Evolutionary conservation across 495 filamentous ascomycete species (phyloP), one percentile per base, ranked within the genome.

Genomic region (Penicillium antarcticum): DNA sequence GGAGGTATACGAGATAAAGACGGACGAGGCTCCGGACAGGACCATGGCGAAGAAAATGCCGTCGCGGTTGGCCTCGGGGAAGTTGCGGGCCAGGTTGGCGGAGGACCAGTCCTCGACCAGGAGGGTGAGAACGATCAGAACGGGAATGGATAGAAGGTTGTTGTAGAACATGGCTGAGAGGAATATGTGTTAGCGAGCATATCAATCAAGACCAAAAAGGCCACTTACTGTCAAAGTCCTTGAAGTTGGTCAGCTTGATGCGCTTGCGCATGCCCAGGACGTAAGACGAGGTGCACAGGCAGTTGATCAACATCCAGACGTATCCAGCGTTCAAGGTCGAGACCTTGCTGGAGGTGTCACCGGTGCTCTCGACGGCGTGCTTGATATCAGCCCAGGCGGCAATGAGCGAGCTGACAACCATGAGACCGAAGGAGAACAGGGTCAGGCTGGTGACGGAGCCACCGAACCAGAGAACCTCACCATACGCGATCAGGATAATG

Each of bases 171-270:
- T 98, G 56, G 92, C 92, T 97, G 57, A 21, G 32, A 17, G 42
- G 23, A 11, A 36, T n/a, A 19, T 18, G 43, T 12, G 60, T 76
- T 62, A 79, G 73, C 53, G 56, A 39, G 32, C 21, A 48, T 12
- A n/a, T 16, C 21, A 23, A 45, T 44, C n/a, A 13, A 47, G 7
- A 12, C 18, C 13, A 9, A 16, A 38, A 42, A 32, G 31, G 42
- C 21, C 23, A 82, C 92, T 72, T 82, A 97, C 92, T 96, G 71
- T 99, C 94, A 74, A 95, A 97, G 65, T 99, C 94, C 78, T 96
- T 97, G 74, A 99, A 97, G 80, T 96, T 97, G 71, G 95, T 97
- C 76, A 95, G 80, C 84, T 97, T 97, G 64, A 97, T 97, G 47
- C 95, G 84, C 81, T 99, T 99, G 65, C 92, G 84, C 95, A 97